Base-by-base conservation (phyloP, 495 filamentous ascomycete genomes). In the Neurospora intermedia region DNA sequence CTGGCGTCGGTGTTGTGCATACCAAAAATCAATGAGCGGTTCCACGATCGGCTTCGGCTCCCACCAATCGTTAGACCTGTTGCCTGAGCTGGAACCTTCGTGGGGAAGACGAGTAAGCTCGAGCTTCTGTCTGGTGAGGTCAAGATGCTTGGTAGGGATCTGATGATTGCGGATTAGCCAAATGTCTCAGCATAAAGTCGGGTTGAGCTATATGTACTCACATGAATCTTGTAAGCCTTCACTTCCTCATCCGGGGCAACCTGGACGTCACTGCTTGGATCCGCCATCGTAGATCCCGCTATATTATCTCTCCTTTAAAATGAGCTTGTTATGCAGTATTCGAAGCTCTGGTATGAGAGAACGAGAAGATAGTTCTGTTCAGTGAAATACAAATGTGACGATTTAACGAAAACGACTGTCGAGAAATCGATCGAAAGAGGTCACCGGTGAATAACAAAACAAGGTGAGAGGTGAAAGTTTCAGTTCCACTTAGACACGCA, bases 51-150 rank as follows among this genome's bases (percentile, higher is more conserved):
- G 78, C 76, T 87, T 86, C 23, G 84, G 84, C 75, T 83, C 79
- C 80, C 82, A 83, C 83, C 83, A 84, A 72, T 84, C 82, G 66
- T 78, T 77, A 13, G 80, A 85, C 71, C 78, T 81, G 16, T 70
- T 74, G n/a, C 45, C 75, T 45, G 72, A 75, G 70, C 72, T 15
- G 39, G 83, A 72, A 35, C 79, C 69, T 73, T 87, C 85, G 77
- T 84, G 86, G 70, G 87, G 87, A 39, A 89, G 78, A 59, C 87
- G 81, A 16, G 86, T 85, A 43, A 88, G 79, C 74, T 88, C 86
- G 27, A 89, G 82, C 74, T 89, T 89, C 76, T 84, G 83, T 74
- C 77, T 82, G 46, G 86, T 87, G 66, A 87, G 82, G 66, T 87
- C 81, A 0, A 88, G 80, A 75, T 88, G 85, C 75, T 82, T 85